A percentile compares a stretch with the other conserved stretches of the same genome.
Conservation (phyloP, 257 asterid species). For the Craterostigma plantagineum region DNA sequence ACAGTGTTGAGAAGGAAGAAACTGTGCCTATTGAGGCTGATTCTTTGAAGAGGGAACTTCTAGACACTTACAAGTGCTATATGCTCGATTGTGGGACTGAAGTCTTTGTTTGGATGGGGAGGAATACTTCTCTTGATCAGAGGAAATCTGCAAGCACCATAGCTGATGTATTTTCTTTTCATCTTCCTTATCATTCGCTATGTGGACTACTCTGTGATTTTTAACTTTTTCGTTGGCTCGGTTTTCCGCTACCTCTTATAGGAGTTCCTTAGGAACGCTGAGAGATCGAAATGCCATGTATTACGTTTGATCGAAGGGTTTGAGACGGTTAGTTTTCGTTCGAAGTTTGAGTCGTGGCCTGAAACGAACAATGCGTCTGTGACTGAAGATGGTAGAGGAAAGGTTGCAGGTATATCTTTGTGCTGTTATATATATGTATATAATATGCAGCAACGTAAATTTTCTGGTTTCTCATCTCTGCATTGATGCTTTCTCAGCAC, state of each 20-base stretch:
- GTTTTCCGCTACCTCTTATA: slow-evolving; percentile 11
- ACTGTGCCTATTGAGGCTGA: slow-evolving; percentile 46
- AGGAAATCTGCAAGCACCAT: slow-evolving; percentile 81
- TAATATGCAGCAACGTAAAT: slow-evolving; percentile 8
- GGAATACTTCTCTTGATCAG: slow-evolving; percentile 75
- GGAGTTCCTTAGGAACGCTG: slow-evolving; percentile 51
- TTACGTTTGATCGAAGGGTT: slow-evolving; percentile 89
- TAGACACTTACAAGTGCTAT: slow-evolving; percentile 75
- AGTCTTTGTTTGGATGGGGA: slow-evolving; percentile 88
- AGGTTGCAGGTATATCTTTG: slow-evolving; percentile 77
- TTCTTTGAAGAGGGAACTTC: slow-evolving; percentile 58
- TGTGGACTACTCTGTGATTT: no score
- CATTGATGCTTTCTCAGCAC: slow-evolving; percentile 28
- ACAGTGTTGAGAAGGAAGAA: slow-evolving; percentile 59
- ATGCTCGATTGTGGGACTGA: slow-evolving; percentile 83
- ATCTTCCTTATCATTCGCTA: slow-evolving; percentile 13
- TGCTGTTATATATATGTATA: slow-evolving; percentile 6
- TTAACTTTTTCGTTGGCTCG: slow-evolving; percentile 10
- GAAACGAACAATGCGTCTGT: slow-evolving; percentile 50
- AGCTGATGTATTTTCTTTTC: slow-evolving; percentile 37
- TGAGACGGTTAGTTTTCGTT: slow-evolving; percentile 75
- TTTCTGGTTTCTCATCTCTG: no score
- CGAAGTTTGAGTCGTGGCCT: slow-evolving; percentile 84
- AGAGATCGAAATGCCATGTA: slow-evolving; percentile 49
- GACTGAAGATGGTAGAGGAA: slow-evolving; percentile 94